These are phyloP conservation scores for Pythium oligandrum DNA, from an alignment of 352 stramenopile genomes.

Conservation along the genomic window DNA sequence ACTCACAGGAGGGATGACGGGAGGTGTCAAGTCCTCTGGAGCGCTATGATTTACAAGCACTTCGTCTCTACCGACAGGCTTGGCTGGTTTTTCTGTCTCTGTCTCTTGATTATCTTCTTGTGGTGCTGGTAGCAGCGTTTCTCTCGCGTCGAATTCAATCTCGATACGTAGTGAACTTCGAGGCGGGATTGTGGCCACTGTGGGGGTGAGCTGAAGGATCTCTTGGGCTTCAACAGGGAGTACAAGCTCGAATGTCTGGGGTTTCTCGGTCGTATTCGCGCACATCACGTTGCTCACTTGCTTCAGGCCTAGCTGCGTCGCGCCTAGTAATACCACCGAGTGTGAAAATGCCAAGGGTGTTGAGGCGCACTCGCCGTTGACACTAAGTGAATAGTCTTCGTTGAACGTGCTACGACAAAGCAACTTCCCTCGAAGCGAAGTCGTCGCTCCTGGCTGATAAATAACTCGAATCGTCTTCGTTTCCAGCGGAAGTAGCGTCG, in stretches of 20 bases:
- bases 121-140: slow-evolving; percentile 29
- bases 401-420: slow-evolving; percentile 40
- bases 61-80: too few species aligned
- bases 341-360: slow-evolving; percentile 41
- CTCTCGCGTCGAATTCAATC: slow-evolving; percentile 66
- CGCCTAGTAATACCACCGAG: slow-evolving; percentile 39
- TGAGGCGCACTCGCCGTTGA: slow-evolving; percentile 32
- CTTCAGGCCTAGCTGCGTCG: slow-evolving; percentile 34
- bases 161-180: slow-evolving; percentile 41
- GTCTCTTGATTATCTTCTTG: too few species aligned
- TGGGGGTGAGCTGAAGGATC: slow-evolving; percentile 56
- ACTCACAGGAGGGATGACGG: too few species aligned
- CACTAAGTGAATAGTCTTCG: slow-evolving; percentile 34
- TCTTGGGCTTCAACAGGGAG: slow-evolving; percentile 24
- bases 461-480: slow-evolving; percentile 25
- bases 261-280: slow-evolving; percentile 31
- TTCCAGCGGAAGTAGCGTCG: slow-evolving; percentile 46
- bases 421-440: slow-evolving; percentile 30
- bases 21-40: background rate
- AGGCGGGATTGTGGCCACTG: slow-evolving; percentile 47
- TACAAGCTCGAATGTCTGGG: slow-evolving; percentile 38
- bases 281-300: slow-evolving; percentile 36
- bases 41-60: too few species aligned
- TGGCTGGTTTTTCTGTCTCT: too few species aligned
- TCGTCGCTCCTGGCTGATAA: slow-evolving; percentile 41